phyloP scores from a whole-genome alignment of 2,329 filamentous ascomycete species.

The Venturia aucupariae region DNA sequence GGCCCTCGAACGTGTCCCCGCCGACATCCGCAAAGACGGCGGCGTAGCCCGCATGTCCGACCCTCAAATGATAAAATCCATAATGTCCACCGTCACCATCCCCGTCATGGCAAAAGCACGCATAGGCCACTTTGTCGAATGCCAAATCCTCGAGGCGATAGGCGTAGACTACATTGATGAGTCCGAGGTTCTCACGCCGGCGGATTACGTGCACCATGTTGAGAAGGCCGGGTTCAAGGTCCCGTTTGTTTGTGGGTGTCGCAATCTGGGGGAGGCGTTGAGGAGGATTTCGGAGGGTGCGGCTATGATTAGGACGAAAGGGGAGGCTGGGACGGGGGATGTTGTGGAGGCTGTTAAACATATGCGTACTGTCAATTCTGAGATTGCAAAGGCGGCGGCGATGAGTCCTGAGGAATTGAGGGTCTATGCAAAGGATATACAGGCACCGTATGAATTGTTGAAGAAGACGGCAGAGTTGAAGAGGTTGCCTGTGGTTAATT shows the following conservation, averaged over 20 bases:
- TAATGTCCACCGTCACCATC: slow-evolving; percentile 90
- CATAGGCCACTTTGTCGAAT: slow-evolving; percentile 97
- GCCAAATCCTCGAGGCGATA: slow-evolving; percentile 91
- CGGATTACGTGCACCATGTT: slow-evolving; percentile 84
- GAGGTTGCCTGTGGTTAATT: slow-evolving; percentile 90
- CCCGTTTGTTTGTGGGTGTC: slow-evolving; percentile 94
- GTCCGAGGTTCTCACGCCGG: slow-evolving; percentile 92
- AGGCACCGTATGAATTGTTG: slow-evolving; percentile 67
- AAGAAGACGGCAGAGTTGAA: slow-evolving; percentile 81
- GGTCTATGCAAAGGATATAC: slow-evolving; percentile 71
- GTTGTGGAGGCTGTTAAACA: slow-evolving; percentile 94
- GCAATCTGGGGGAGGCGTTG: slow-evolving; percentile 87
- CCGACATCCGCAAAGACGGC: slow-evolving; percentile 85
- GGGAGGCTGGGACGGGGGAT: slow-evolving; percentile 93
- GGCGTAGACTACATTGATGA: slow-evolving; percentile 98
- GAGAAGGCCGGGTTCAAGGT: slow-evolving; percentile 74
- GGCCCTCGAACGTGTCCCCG: slow-evolving; percentile 94
- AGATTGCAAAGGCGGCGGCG: slow-evolving; percentile 63
- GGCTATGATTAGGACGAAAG: slow-evolving; percentile 98
- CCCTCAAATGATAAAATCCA: slow-evolving; percentile 87
- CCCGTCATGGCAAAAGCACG: slow-evolving; percentile 98
- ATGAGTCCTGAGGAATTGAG: slow-evolving; percentile 66
- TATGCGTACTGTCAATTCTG: slow-evolving; percentile 79
- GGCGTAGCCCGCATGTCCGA: slow-evolving; percentile 97
- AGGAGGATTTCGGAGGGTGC: slow-evolving; percentile 86